Percentiles rank a stretch among this genome's conserved stretches.
phyloP scores from a whole-genome alignment of 2,329 filamentous ascomycete genomes.

The Talaromyces albobiverticillius region DNA sequence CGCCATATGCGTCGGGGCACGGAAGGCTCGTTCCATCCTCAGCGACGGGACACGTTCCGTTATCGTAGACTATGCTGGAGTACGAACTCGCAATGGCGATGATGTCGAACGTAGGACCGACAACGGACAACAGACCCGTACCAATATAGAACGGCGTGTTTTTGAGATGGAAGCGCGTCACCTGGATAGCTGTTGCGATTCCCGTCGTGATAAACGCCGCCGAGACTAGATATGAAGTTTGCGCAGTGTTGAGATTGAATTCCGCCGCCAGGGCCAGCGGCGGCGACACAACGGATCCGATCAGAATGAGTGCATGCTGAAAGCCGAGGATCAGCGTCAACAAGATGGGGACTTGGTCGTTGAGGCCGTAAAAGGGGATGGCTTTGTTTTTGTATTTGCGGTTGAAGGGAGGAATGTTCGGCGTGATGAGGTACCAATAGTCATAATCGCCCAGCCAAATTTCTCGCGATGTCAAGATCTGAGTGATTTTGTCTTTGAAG shows the following conservation, averaged over 20 bases:
- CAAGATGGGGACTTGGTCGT: constrained; percentile 73
- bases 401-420: constrained; percentile 54
- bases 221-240: constrained; percentile 75
- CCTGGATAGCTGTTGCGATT: constrained; percentile 71
- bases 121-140: constrained; percentile 76
- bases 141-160: constrained; percentile 73
- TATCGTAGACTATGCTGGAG: constrained; percentile 68
- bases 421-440: constrained; percentile 54
- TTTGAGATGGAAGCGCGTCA: constrained; percentile 71
- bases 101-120: constrained; percentile 74
- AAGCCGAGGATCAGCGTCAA: constrained; percentile 72
- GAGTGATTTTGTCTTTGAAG: neutral
- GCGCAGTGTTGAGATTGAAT: constrained; percentile 59
- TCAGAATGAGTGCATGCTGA: constrained; percentile 76
- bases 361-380: constrained; percentile 82
- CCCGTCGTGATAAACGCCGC: constrained; percentile 76
- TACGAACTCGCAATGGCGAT: constrained; percentile 73
- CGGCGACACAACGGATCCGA: constrained; percentile 72
- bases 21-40: constrained; percentile 64
- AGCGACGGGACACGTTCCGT: constrained; percentile 63
- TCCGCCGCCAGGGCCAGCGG: constrained; percentile 65
- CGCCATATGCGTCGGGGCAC: constrained; percentile 74
- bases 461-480: neutral
- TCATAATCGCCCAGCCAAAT: constrained; percentile 32
- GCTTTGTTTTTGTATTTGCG: constrained; percentile 50